Conservation (phyloP, 2,329 filamentous ascomycete genomes). For the Zasmidium cellare region DNA sequence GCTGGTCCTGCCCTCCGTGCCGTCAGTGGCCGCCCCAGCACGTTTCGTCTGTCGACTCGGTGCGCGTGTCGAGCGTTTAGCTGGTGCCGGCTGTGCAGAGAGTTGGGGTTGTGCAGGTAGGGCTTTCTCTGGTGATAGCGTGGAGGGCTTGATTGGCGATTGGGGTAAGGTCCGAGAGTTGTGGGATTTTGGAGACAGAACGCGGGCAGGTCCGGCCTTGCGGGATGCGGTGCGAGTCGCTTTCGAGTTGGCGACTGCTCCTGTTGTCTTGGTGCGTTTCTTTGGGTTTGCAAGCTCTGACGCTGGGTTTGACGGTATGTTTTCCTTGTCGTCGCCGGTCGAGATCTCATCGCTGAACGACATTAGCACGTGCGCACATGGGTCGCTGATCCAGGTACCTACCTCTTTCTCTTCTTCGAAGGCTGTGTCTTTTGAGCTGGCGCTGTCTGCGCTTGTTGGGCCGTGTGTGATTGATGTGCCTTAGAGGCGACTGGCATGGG, state of each 20-base stretch:
- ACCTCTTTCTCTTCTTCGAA: slow-evolving; percentile 26
- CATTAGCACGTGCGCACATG: slow-evolving; percentile 18
- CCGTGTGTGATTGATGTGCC: slow-evolving; percentile 10
- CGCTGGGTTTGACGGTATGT: slow-evolving; percentile 52
- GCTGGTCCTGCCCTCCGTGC: slow-evolving; percentile 43
- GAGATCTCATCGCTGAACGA: slow-evolving; percentile 60
- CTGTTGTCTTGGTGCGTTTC: slow-evolving; percentile 53
- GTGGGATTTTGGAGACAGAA: slow-evolving; percentile 79
- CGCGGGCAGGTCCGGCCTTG: slow-evolving; percentile 46
- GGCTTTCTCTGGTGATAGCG: slow-evolving; percentile 56
- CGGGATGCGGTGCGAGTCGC: slow-evolving; percentile 34
- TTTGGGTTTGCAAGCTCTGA: slow-evolving; percentile 64
- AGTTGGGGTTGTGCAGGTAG: slow-evolving; percentile 30
- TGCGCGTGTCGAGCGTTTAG: slow-evolving; percentile 58
- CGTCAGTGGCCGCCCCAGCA: slow-evolving; percentile 31
- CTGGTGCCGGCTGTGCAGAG: slow-evolving; percentile 24
- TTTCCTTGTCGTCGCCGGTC: slow-evolving; percentile 72
- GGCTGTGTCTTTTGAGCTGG: slow-evolving; percentile 12
- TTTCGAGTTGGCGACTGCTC: slow-evolving; percentile 32
- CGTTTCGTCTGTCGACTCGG: slow-evolving; percentile 61
- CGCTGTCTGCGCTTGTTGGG: slow-evolving; percentile 9
- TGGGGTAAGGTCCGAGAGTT: slow-evolving; percentile 71
- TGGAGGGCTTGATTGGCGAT: slow-evolving; percentile 40
- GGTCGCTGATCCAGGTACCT: background rate
- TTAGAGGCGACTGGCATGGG: slow-evolving; percentile 18